Conservation (phyloP, 108 stramenopile species). For the Fragilaria radians region DNA sequence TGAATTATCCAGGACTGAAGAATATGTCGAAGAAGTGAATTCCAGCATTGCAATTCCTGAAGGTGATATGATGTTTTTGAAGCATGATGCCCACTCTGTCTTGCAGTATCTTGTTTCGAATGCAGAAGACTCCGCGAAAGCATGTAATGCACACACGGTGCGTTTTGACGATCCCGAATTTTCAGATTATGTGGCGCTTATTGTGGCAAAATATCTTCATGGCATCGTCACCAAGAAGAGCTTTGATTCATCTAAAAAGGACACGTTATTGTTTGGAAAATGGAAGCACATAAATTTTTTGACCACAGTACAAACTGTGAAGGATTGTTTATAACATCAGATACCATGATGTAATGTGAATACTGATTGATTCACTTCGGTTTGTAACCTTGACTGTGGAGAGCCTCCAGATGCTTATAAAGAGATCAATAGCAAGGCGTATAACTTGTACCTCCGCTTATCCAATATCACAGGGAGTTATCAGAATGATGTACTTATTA, state of each 20-base stretch:
- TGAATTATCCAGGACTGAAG: background rate
- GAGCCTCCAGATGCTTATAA: no score
- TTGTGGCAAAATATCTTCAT: slow-evolving; percentile 71
- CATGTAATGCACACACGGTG: slow-evolving; percentile 9
- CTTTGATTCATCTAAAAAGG: slow-evolving; percentile 35
- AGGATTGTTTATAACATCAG: no score
- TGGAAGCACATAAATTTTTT: slow-evolving; percentile 28
- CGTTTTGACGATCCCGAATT: slow-evolving; percentile 19
- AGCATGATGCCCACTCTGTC: slow-evolving; percentile 30
- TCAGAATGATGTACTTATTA: no score
- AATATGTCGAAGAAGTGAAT: background rate
- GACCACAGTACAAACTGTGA: no score
- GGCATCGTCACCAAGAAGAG: slow-evolving; percentile 57
- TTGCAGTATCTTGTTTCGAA: slow-evolving; percentile 26
- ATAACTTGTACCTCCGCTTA: no score
- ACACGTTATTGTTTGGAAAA: slow-evolving; percentile 66
- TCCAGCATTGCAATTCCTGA: slow-evolving; percentile 10
- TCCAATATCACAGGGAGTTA: no score
- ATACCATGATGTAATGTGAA: no score
- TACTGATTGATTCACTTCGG: no score
- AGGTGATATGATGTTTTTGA: slow-evolving; percentile 23
- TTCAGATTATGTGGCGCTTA: slow-evolving; percentile 58
- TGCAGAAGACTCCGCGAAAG: slow-evolving; percentile 13
- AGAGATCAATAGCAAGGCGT: no score
- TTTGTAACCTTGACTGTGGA: no score